A percentile compares a stretch with the other conserved stretches of the same genome.
phyloP scores from a whole-genome alignment of 441 rosid species.

The Hypseocharis bilobata region DNA sequence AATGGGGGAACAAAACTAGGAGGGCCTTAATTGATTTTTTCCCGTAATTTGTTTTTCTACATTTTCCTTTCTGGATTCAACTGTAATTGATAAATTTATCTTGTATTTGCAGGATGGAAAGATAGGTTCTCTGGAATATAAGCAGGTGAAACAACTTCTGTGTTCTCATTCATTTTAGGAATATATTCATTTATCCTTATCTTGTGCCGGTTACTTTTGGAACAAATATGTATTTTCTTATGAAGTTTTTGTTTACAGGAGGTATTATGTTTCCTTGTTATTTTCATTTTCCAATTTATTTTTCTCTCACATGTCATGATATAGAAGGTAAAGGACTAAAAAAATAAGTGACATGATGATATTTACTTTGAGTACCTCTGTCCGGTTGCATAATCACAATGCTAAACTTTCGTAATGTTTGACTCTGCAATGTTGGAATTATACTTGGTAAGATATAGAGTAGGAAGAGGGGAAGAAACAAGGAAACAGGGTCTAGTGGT shows the following conservation, averaged over 20 bases:
- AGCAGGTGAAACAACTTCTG: conserved; percentile 62
- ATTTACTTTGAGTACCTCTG: not conserved
- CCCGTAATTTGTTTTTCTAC: not conserved
- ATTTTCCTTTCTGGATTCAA: conserved; percentile 14
- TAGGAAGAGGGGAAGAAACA: too few species aligned
- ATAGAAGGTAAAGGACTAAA: too few species aligned
- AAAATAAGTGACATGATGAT: too few species aligned
- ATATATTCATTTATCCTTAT: too few species aligned
- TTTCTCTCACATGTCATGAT: too few species aligned
- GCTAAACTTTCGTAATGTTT: not conserved
- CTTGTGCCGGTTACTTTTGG: not conserved
- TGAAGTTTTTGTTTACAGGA: too few species aligned
- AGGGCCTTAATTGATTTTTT: not conserved
- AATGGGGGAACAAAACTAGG: not conserved
- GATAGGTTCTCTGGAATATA: conserved; percentile 63
- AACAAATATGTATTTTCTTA: not conserved
- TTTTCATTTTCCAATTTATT: too few species aligned
- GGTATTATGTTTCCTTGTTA: too few species aligned
- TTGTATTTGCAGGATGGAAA: conserved; percentile 61
- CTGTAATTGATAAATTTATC: conserved; percentile 13
- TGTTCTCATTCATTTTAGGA: not conserved
- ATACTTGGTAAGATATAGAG: too few species aligned
- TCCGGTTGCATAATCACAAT: not conserved
- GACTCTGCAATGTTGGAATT: too few species aligned
- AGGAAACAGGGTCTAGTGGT: too few species aligned